Base-by-base conservation (phyloP, 495 filamentous ascomycete genomes). In the Aspergillus coremiiformis region DNA sequence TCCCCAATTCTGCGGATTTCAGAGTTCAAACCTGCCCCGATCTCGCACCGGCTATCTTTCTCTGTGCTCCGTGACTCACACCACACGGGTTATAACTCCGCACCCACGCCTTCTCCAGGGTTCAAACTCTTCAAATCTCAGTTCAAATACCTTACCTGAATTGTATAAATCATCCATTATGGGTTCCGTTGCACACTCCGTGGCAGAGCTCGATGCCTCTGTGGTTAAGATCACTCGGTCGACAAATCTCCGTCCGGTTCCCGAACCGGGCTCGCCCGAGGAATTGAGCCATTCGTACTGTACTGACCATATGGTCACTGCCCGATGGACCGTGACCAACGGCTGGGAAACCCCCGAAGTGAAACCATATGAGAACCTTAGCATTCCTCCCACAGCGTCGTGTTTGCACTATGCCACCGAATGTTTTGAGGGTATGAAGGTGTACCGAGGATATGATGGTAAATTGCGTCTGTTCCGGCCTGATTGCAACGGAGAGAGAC, bases 251-350 rank as follows among this genome's bases (percentile, higher is more conserved):
- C 84, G 84, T 53, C 58, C 81, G 39, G 85, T 94, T 35, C 90
- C 89, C 45, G 64, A 75, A 27, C 78, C 78, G 30, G 79, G 74
- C 39, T 79, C 76, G 9, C 67, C 72, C 0, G 75, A 79, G 58
- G 68, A 75, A 48, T 45, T 67, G 60, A 67, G 70, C 55, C 67
- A 72, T 50, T 73, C 81, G 46, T 70, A 86, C 64, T 89, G 84
- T 74, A 92, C 89, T 43, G 90, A 96, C 65, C 89, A 96, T 76
- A 94, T 94, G 91, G 78, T 94, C 52, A 87, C 84, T 32, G 84
- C 74, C 42, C 66, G 69, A 27, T 96, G 91, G 90, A 84, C 79
- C 15, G 69, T 61, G 5, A 59, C 63, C 32, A 64, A 64, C 14
- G 91, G 91, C 56, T 96, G 91, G 91, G 72, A 75, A 14, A 78